phyloP scores from a whole-genome alignment of 139 green algal genomes.

The Trebouxia sp. region DNA sequence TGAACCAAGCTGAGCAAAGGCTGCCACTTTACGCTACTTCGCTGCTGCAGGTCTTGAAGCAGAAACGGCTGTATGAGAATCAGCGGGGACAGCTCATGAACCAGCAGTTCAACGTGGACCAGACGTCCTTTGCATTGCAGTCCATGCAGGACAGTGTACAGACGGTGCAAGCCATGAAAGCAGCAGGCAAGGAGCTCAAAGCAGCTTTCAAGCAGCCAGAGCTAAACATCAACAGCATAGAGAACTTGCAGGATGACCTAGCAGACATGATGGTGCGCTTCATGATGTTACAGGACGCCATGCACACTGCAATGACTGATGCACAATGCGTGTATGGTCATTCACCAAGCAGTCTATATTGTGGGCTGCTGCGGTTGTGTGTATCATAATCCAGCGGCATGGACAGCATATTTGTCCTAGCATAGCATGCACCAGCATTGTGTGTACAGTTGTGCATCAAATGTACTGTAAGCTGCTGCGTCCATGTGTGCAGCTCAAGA shows the following conservation, averaged over 20 bases:
- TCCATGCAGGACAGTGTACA: conserved; percentile 64
- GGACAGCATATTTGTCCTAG: no score
- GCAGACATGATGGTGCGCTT: conserved; percentile 84
- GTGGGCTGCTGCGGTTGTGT: no score
- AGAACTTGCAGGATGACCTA: conserved; percentile 96
- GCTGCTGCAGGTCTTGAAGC: conserved; percentile 83
- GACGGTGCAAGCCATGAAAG: conserved; percentile 52
- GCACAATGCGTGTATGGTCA: no score
- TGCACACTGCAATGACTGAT: no score
- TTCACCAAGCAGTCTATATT: no score
- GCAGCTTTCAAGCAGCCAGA: conserved; percentile 76
- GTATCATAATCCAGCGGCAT: no score
- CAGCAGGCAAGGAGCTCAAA: conserved; percentile 88
- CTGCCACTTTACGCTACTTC: neutral
- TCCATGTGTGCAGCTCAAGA: no score
- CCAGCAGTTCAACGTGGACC: conserved; percentile 97
- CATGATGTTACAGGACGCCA: no score
- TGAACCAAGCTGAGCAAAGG: no score
- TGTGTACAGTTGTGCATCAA: no score
- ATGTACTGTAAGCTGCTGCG: no score
- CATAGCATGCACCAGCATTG: no score
- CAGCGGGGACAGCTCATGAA: conserved; percentile 94
- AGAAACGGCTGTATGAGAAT: conserved; percentile 93
- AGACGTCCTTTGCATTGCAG: conserved; percentile 66
- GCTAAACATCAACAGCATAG: conserved; percentile 95